Percentiles rank a stretch among this genome's conserved stretches.
Conservation (phyloP, 2,329 filamentous ascomycete genomes). For the Fusarium chuoi region DNA sequence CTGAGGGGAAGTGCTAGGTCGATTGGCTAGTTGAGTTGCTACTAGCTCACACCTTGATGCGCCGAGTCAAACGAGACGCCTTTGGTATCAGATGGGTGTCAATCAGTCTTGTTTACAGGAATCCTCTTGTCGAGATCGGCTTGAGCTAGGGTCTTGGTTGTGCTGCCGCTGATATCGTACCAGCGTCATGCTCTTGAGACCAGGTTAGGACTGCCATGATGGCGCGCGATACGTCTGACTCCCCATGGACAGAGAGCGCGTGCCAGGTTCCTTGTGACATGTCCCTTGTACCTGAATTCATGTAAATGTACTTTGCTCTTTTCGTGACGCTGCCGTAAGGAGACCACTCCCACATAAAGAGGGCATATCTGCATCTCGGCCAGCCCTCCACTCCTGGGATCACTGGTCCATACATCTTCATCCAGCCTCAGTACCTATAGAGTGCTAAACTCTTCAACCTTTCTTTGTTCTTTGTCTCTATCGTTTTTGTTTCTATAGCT, state of each 20-base stretch:
- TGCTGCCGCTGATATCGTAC: constrained; percentile 35
- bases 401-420: constrained; percentile 3
- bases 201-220: constrained; percentile 32
- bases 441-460: neutral
- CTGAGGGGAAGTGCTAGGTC: constrained; percentile 37
- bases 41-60: constrained; percentile 13
- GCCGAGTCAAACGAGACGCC: constrained; percentile 23
- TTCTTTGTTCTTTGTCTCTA: neutral
- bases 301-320: constrained; percentile 30
- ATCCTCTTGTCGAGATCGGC: constrained; percentile 1
- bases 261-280: constrained; percentile 37
- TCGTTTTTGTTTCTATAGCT: constrained; percentile 12
- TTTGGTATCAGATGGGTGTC: constrained; percentile 32
- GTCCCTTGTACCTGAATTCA: constrained; percentile 26
- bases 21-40: constrained; percentile 25
- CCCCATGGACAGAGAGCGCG: constrained; percentile 29
- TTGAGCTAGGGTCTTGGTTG: constrained; percentile 5
- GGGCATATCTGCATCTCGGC: constrained; percentile 29
- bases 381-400: constrained; percentile 15
- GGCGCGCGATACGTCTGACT: constrained; percentile 23
- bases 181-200: constrained; percentile 36
- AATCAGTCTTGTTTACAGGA: constrained; percentile 22
- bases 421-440: neutral
- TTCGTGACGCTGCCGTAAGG: constrained; percentile 26
- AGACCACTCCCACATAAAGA: constrained; percentile 42